Evolutionary conservation across 495 filamentous ascomycete genomes (phyloP).

Genomic region (Penicillium pulvis): DNA sequence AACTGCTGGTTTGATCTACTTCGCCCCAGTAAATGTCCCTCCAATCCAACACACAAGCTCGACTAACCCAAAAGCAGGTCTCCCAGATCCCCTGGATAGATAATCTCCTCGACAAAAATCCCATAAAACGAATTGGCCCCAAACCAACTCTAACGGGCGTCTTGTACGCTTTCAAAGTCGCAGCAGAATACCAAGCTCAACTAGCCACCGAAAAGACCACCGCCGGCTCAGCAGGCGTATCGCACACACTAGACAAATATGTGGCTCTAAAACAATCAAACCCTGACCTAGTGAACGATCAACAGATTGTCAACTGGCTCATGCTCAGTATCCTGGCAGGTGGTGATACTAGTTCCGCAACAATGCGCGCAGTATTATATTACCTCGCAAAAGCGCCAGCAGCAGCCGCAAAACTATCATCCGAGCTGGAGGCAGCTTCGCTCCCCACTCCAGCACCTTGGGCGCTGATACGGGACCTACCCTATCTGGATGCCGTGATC

Average conservation of each 20-base stretch:
- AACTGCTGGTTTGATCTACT: constrained; percentile 21
- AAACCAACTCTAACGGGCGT: constrained; percentile 28
- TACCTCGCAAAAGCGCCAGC: constrained; percentile 23
- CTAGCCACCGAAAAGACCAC: constrained; percentile 14
- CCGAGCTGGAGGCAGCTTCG: constrained; percentile 18
- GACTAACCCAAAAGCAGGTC: constrained; percentile 17
- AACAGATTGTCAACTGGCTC: constrained; percentile 29
- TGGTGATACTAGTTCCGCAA: constrained; percentile 30
- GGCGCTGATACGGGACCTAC: constrained; percentile 20
- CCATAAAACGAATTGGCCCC: constrained; percentile 32
- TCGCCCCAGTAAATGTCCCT: constrained; percentile 21
- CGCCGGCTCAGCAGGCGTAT: constrained; percentile 16
- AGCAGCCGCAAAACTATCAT: constrained; percentile 13
- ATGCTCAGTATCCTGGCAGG: constrained; percentile 31
- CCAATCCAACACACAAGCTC: background rate
- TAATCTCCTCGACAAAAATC: constrained; percentile 50
- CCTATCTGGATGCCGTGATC: constrained; percentile 34
- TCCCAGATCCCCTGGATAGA: constrained; percentile 53
- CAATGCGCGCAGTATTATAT: constrained; percentile 27
- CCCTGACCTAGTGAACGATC: constrained; percentile 25
- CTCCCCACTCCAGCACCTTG: constrained; percentile 18
- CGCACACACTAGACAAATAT: constrained; percentile 29
- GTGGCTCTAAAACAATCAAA: constrained; percentile 23
- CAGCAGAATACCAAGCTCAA: constrained; percentile 24
- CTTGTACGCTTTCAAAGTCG: constrained; percentile 26